These are phyloP conservation scores for Suillus brevipes DNA, from an alignment of 768 basidiomycete species.

Conservation along the genomic window DNA sequence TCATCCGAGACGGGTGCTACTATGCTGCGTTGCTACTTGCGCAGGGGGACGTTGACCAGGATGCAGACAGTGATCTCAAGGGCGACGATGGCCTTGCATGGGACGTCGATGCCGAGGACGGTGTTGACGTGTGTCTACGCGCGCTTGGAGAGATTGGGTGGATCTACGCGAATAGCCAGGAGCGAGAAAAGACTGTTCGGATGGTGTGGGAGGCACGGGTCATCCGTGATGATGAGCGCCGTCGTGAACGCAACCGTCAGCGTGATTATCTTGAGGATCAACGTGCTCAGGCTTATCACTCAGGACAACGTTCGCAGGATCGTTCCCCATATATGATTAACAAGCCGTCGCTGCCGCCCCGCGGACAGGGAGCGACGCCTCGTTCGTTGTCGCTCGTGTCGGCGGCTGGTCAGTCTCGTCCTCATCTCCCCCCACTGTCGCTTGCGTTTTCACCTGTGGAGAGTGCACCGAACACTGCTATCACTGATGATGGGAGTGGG, in stretches of 20 bases:
- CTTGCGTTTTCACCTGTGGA: slow-evolving; percentile 43
- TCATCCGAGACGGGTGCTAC: slow-evolving; percentile 88
- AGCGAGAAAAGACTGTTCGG: slow-evolving; percentile 63
- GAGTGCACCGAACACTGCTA: slow-evolving; percentile 53
- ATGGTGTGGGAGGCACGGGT: slow-evolving; percentile 44
- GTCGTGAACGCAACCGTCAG: slow-evolving; percentile 21
- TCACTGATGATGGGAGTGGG: slow-evolving; percentile 48
- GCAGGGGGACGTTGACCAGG: slow-evolving; percentile 52
- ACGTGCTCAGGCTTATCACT: slow-evolving; percentile 23
- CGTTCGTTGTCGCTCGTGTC: slow-evolving; percentile 32
- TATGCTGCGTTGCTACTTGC: slow-evolving; percentile 81
- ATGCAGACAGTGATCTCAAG: slow-evolving; percentile 36
- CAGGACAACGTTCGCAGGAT: slow-evolving; percentile 28
- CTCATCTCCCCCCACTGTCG: slow-evolving; percentile 47
- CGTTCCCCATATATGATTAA: slow-evolving; percentile 28
- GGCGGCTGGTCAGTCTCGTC: slow-evolving; percentile 42
- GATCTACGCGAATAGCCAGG: slow-evolving; percentile 74
- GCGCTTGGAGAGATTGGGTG: slow-evolving; percentile 85
- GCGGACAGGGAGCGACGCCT: slow-evolving; percentile 10
- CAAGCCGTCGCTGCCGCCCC: slow-evolving; percentile 19
- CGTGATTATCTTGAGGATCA: slow-evolving; percentile 13
- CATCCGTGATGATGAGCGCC: slow-evolving; percentile 32
- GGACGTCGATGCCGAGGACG: slow-evolving; percentile 33
- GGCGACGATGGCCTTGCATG: slow-evolving; percentile 21
- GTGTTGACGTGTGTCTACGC: slow-evolving; percentile 54